These are phyloP conservation scores for Parsonsia alboflavescens DNA, from an alignment of 257 asterid genomes.

Conservation along the genomic window DNA sequence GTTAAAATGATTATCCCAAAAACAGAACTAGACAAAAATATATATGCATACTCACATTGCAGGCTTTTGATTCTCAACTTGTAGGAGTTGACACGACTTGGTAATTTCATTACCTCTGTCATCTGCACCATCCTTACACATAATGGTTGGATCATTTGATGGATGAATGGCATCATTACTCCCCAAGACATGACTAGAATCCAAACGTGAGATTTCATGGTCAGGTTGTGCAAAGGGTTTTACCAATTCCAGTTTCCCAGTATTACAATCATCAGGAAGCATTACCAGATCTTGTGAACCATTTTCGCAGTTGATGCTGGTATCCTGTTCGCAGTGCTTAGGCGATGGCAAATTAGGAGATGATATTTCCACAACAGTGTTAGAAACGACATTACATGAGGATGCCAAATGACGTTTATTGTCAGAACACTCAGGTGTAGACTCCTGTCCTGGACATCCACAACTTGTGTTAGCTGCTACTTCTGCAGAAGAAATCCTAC, in stretches of 20 bases:
- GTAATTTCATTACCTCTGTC: constrained; percentile 32
- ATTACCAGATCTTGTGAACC: constrained; percentile 20
- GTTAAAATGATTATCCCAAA: neutral
- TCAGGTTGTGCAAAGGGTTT: constrained; percentile 35
- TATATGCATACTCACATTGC: constrained; percentile 37
- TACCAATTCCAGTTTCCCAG: constrained; percentile 28
- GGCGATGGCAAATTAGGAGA: constrained; percentile 22
- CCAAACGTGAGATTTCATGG: constrained; percentile 27
- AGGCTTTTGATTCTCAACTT: constrained; percentile 34
- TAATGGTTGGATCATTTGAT: constrained; percentile 23
- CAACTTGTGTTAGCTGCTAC: constrained; percentile 26
- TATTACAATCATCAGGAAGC: constrained; percentile 30
- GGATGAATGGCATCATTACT: constrained; percentile 30
- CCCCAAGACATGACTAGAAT: constrained; percentile 26
- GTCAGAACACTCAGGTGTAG: constrained; percentile 29
- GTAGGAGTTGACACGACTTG: constrained; percentile 21
- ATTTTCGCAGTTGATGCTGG: constrained; percentile 18
- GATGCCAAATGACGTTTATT: constrained; percentile 20
- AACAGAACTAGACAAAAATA: neutral
- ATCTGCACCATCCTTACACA: constrained; percentile 23
- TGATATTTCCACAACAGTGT: constrained; percentile 24
- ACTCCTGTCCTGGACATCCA: constrained; percentile 30
- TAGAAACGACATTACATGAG: constrained; percentile 23
- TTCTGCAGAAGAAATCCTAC: constrained; percentile 24
- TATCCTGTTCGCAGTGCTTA: constrained; percentile 22